Evolutionary conservation across 345 rosid genomes (phyloP).

Genomic region (Lenwebbia sp.): DNA sequence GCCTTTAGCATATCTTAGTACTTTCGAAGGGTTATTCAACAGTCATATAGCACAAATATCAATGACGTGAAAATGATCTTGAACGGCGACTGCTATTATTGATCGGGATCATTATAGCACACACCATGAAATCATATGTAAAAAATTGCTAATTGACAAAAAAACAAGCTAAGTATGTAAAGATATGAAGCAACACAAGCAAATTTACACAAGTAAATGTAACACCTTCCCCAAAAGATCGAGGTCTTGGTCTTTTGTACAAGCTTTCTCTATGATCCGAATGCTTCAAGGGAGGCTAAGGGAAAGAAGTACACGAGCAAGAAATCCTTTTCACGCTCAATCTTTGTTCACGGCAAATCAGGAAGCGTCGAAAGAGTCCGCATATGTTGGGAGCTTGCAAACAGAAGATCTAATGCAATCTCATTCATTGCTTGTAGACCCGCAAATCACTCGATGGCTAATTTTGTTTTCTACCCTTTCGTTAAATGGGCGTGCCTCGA

Average conservation of each 20-base stretch:
- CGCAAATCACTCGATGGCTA: background rate
- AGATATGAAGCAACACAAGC: background rate
- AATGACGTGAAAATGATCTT: background rate
- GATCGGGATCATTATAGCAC: background rate
- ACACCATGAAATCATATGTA: background rate
- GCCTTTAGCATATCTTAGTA: background rate
- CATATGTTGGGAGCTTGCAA: background rate
- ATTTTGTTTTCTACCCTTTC: background rate
- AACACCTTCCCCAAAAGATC: background rate
- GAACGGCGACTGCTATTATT: background rate
- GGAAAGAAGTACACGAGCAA: background rate
- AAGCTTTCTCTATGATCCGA: background rate
- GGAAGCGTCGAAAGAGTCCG: background rate
- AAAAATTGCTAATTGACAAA: background rate
- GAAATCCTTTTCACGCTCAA: background rate
- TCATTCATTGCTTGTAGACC: background rate
- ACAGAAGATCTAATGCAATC: background rate
- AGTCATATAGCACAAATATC: background rate
- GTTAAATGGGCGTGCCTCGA: no score
- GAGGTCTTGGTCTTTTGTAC: background rate
- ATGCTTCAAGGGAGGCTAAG: background rate
- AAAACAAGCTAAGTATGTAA: background rate
- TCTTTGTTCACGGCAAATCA: background rate
- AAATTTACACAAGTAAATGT: no score
- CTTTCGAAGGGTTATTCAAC: background rate